Evolutionary conservation across 768 basidiomycete species (phyloP).

Genomic region (Tricholoma bakamatsutake): DNA sequence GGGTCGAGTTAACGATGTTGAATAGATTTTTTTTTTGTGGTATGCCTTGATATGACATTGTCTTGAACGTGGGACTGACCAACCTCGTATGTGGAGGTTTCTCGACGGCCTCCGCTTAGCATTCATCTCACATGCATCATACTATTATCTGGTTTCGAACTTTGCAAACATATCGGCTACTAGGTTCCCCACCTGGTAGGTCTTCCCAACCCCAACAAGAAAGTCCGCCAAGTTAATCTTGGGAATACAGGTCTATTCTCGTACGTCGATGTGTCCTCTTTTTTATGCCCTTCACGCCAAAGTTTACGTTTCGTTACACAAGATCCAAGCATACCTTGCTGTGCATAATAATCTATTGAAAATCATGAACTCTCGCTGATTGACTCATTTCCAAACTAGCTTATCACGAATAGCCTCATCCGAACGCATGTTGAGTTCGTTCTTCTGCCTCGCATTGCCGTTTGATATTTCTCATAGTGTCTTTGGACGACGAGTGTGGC

Average conservation of each 20-base stretch:
- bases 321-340: slow-evolving; percentile 23
- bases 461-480: slow-evolving; percentile 9
- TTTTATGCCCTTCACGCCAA: not conserved
- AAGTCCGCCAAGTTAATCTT: not conserved
- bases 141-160: slow-evolving; percentile 10
- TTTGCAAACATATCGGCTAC: slow-evolving; percentile 5
- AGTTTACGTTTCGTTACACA: not conserved
- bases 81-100: not conserved
- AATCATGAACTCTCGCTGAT: not conserved
- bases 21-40: slow-evolving; percentile 11
- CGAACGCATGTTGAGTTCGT: slow-evolving; percentile 18
- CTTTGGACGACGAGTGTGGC: slow-evolving; percentile 22
- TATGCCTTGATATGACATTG: not conserved
- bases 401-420: slow-evolving; percentile 22
- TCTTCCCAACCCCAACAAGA: not conserved
- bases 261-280: not conserved
- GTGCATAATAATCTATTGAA: slow-evolving; percentile 10
- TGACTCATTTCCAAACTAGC: slow-evolving; percentile 7
- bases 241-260: not conserved
- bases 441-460: no score
- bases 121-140: slow-evolving; percentile 7
- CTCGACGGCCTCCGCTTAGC: slow-evolving; percentile 10
- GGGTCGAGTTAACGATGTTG: not conserved
- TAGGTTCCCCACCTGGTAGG: not conserved
- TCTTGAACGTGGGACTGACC: no score